phyloP scores from a whole-genome alignment of 345 rosid species.

The Leavenworthia alabamica region DNA sequence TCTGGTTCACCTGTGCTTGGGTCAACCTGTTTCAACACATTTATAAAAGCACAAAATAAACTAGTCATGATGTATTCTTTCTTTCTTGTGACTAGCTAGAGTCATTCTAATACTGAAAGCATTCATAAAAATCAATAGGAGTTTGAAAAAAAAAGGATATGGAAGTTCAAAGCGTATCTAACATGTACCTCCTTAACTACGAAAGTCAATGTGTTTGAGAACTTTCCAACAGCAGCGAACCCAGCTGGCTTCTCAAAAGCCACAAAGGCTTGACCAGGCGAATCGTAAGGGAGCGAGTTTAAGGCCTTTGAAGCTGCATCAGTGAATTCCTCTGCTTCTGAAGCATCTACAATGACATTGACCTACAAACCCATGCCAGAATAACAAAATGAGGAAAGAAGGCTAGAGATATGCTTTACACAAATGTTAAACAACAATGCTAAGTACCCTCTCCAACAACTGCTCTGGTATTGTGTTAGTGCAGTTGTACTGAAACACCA shows the following conservation, averaged over 20 bases:
- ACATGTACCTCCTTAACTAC: slow-evolving; percentile 80
- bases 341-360: slow-evolving; percentile 76
- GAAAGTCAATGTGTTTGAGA: slow-evolving; percentile 79
- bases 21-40: slow-evolving; percentile 58
- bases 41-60: neutral
- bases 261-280: slow-evolving; percentile 84
- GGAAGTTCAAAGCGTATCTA: neutral
- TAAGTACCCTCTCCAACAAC: slow-evolving; percentile 77
- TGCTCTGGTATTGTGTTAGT: slow-evolving; percentile 97
- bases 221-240: slow-evolving; percentile 75
- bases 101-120: neutral
- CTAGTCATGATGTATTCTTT: neutral
- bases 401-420: slow-evolving; percentile 4
- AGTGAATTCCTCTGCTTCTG: slow-evolving; percentile 80
- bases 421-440: neutral
- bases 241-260: slow-evolving; percentile 88
- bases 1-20: slow-evolving; percentile 81
- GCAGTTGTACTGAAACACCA: slow-evolving; percentile 95
- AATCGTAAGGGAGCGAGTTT: slow-evolving; percentile 80
- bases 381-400: slow-evolving; percentile 18
- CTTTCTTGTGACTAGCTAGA: neutral
- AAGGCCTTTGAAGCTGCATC: slow-evolving; percentile 66
- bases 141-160: neutral
- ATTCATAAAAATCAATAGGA: neutral
- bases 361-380: slow-evolving; percentile 44